Evolutionary conservation across 768 basidiomycete species (phyloP).

Genomic region (Naematelia aurantialba): DNA sequence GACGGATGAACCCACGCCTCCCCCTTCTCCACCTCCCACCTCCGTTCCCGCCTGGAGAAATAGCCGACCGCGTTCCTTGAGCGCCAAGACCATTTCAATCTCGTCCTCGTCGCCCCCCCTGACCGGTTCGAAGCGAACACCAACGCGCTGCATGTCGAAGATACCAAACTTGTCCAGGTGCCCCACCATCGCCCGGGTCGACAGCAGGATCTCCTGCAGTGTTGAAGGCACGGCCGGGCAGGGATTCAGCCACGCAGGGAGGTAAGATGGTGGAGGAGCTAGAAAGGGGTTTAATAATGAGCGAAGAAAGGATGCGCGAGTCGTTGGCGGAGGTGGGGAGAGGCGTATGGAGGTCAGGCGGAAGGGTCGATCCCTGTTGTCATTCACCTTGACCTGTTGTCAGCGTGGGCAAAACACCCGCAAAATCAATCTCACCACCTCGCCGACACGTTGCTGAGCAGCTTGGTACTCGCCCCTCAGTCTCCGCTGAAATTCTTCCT

Average conservation of each 20-base stretch:
- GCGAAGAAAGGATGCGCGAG: slow-evolving; percentile 75
- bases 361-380: slow-evolving; percentile 64
- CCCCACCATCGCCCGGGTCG: slow-evolving; percentile 64
- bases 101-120: slow-evolving; percentile 45
- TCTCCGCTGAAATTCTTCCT: slow-evolving; percentile 66
- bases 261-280: slow-evolving; percentile 18
- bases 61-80: slow-evolving; percentile 70
- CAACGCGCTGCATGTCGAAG: slow-evolving; percentile 68
- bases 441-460: slow-evolving; percentile 60
- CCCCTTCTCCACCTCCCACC: slow-evolving; percentile 88
- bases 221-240: slow-evolving; percentile 48
- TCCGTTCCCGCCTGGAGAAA: slow-evolving; percentile 82
- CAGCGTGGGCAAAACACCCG: not conserved
- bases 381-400: slow-evolving; percentile 57
- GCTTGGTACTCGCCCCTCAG: slow-evolving; percentile 75
- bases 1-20: slow-evolving; percentile 62
- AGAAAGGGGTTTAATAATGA: slow-evolving; percentile 70
- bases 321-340: slow-evolving; percentile 64
- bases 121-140: slow-evolving; percentile 64
- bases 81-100: slow-evolving; percentile 47
- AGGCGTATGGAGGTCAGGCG: slow-evolving; percentile 74
- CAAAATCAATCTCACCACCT: slow-evolving; percentile 56
- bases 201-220: slow-evolving; percentile 66
- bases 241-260: slow-evolving; percentile 40
- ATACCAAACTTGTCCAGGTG: slow-evolving; percentile 70